Evolutionary conservation across 2,329 filamentous ascomycete genomes (phyloP).

Genomic region (Fusarium longipes): DNA sequence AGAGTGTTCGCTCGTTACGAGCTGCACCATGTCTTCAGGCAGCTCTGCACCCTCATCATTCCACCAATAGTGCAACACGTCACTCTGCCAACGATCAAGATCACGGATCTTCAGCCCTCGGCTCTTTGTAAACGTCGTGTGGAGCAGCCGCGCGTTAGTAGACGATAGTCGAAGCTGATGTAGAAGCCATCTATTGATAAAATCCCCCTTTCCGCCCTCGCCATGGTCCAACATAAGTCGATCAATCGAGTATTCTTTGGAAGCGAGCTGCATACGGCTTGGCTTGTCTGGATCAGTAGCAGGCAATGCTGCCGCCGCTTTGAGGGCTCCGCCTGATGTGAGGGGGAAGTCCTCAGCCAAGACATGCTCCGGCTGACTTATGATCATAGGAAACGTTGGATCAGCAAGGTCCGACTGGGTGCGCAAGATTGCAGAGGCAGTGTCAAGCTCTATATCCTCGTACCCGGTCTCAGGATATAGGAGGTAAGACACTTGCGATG

Average conservation of each 20-base stretch:
- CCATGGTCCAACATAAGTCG: conserved; percentile 54
- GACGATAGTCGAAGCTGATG: conserved; percentile 61
- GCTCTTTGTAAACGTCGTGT: conserved; percentile 48
- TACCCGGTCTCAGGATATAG: conserved; percentile 53
- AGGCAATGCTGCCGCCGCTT: conserved; percentile 53
- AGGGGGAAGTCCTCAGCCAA: conserved; percentile 53
- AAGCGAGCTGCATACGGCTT: conserved; percentile 53
- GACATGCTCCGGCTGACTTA: conserved; percentile 62
- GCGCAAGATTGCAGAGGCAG: conserved; percentile 41
- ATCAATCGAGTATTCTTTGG: conserved; percentile 62
- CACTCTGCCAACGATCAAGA: conserved; percentile 51
- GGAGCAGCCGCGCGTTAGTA: conserved; percentile 58
- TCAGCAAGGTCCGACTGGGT: conserved; percentile 51
- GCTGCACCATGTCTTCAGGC: conserved; percentile 20
- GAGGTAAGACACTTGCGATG: conserved; percentile 53
- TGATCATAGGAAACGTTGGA: conserved; percentile 56
- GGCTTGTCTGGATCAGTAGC: conserved; percentile 50
- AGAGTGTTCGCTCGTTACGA: conserved; percentile 41
- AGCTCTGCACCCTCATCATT: conserved; percentile 43
- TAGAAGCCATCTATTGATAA: conserved; percentile 64
- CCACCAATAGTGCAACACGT: conserved; percentile 55
- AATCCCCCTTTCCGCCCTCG: conserved; percentile 56
- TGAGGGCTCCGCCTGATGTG: conserved; percentile 57
- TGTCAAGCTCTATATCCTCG: conserved; percentile 58
- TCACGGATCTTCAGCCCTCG: conserved; percentile 50